phyloP scores from a whole-genome alignment of 2,329 filamentous ascomycete species.

The Alternaria sp. region DNA sequence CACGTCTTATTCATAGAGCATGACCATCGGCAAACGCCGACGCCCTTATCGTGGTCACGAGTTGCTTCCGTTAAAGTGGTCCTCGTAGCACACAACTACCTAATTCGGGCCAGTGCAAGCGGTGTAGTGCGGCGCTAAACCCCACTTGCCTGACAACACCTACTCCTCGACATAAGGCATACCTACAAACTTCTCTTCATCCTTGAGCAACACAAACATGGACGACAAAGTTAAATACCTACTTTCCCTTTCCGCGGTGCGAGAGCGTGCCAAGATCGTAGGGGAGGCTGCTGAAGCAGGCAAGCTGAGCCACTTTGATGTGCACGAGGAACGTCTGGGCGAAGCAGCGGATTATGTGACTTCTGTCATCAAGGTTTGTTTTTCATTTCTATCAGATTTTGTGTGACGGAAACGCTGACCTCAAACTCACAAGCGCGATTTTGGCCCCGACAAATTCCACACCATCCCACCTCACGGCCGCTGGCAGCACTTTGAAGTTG shows the following conservation, averaged over 20 bases:
- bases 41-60: slow-evolving; percentile 10
- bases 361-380: slow-evolving; percentile 81
- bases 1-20: background rate
- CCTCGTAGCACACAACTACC: slow-evolving; percentile 11
- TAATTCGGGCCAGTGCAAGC: slow-evolving; percentile 3
- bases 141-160: slow-evolving; percentile 13
- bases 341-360: slow-evolving; percentile 84
- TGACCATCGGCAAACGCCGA: slow-evolving; percentile 7
- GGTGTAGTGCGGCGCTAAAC: slow-evolving; percentile 6
- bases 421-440: slow-evolving; percentile 63
- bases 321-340: slow-evolving; percentile 79
- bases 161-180: slow-evolving; percentile 1
- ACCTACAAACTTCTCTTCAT: background rate
- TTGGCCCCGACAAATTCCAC: slow-evolving; percentile 62
- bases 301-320: slow-evolving; percentile 79
- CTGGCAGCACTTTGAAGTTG: slow-evolving; percentile 82
- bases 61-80: slow-evolving; percentile 5
- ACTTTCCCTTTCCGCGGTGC: slow-evolving; percentile 33
- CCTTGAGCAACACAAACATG: slow-evolving; percentile 15
- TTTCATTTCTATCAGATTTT: background rate
- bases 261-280: slow-evolving; percentile 36
- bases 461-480: slow-evolving; percentile 73
- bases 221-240: slow-evolving; percentile 34
- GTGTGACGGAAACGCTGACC: background rate
- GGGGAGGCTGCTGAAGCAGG: slow-evolving; percentile 32